phyloP scores from a whole-genome alignment of 768 basidiomycete species.

The Tricholoma saponaceum region DNA sequence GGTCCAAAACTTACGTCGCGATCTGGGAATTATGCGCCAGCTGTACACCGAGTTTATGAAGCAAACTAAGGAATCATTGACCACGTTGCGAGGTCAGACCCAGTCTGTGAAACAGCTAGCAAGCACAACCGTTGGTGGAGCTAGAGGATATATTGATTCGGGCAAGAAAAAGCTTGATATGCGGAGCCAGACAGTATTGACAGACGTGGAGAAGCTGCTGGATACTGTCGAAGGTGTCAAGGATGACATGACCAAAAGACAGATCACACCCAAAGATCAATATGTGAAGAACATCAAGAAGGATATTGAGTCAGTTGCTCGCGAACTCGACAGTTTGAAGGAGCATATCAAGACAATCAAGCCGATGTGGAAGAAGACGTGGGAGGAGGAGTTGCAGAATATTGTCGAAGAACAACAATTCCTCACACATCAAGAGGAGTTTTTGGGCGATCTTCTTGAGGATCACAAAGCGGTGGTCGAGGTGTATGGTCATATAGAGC shows the following conservation, averaged over 20 bases:
- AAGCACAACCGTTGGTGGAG: slow-evolving; percentile 75
- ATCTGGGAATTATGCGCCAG: slow-evolving; percentile 91
- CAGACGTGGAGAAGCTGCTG: slow-evolving; percentile 89
- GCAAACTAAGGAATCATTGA: slow-evolving; percentile 83
- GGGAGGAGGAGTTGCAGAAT: slow-evolving; percentile 94
- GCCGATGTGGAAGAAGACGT: slow-evolving; percentile 99
- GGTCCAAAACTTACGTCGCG: slow-evolving; percentile 89
- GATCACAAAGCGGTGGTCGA: slow-evolving; percentile 88
- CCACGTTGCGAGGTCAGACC: slow-evolving; percentile 76
- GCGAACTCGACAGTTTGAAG: slow-evolving; percentile 72
- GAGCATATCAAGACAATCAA: slow-evolving; percentile 86
- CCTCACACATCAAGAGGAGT: slow-evolving; percentile 87
- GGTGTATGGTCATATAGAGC: slow-evolving; percentile 87
- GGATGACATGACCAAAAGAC: slow-evolving; percentile 87
- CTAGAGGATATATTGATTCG: slow-evolving; percentile 82
- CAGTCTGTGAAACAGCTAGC: slow-evolving; percentile 86
- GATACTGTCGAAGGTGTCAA: slow-evolving; percentile 87
- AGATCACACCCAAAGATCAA: slow-evolving; percentile 75
- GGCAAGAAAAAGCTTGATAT: slow-evolving; percentile 90
- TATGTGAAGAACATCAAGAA: slow-evolving; percentile 68
- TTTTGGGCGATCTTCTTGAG: slow-evolving; percentile 82
- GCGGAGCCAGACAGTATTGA: slow-evolving; percentile 86
- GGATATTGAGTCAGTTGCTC: slow-evolving; percentile 61
- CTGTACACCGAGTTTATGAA: slow-evolving; percentile 92
- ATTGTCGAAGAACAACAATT: slow-evolving; percentile 98